Base-by-base conservation (phyloP, 129 eudicot genomes). In the Artemisia argyi region DNA sequence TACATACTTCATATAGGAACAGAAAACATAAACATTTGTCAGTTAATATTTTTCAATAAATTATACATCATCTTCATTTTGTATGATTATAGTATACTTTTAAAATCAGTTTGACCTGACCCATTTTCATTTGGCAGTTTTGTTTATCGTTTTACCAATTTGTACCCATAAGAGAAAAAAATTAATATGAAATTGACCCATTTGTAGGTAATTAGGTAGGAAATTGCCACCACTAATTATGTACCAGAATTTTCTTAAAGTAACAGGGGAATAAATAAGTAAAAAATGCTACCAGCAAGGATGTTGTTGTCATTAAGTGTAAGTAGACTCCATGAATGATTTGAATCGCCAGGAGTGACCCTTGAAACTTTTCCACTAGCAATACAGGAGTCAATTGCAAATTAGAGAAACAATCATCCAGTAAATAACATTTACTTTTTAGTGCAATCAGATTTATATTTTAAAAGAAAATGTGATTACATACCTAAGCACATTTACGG, bases 361-460 rank as follows among this genome's bases (percentile, higher is more conserved):
- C 86, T 80, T 79, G 93, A 78, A 70, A 95, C 89, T 39, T 83
- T 61, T 66, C 99, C 99, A 80, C 99, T 94, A 88, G 69, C 79
- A 60, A 81, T 47, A 66, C 42, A 85, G 17, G 75, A 56, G 80
- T 49, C 22, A 60, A 8, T 42, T 32, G 5, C 32, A 56, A 52
- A 28, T 16, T 64, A 71, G 54, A 51, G 7, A 68, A 42, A 61
- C 44, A 59, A 74, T 35, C 42, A 35, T 35, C 42, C 42, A 35
- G 42, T 35, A 35, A 35, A 35, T 6, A 35, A 35, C 3, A 35
- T 35, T 35, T 35, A 35, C 42, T 35, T 7, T 39, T 39, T 18
- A 69, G 61, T 48, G 30, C 53, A 70, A 15, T 17, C 11, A 51
- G 20, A 44, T 39, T 39, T 39, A 35, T 56, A 26, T 55, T 28